Base-by-base conservation (phyloP, 2,329 filamentous ascomycete species). In the Myriosclerotinia curreyana region DNA sequence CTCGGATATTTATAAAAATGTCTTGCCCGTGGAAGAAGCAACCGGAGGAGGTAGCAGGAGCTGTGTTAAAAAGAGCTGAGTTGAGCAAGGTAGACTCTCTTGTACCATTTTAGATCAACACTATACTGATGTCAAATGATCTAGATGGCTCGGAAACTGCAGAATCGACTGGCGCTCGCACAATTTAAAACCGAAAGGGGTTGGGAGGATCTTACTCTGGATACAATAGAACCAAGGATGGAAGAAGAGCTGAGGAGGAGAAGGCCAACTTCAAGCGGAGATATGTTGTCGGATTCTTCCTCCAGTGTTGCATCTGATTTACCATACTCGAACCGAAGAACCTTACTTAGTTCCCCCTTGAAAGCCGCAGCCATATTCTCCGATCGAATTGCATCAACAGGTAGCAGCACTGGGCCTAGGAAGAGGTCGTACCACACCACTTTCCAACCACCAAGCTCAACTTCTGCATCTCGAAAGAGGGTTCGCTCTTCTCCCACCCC, bases 161-260 rank as follows among this genome's bases (percentile, higher is more conserved):
- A 98, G 79, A 92, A 96, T 80, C 91, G 94, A 68, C 86, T 99
- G 66, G 94, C 95, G 65, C 86, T 98, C 69, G 95, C 95, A 75
- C 95, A 96, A 77, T 95, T 97, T 84, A 98, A 98, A 80, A 92
- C 95, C 70, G 92, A 96, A 78, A 90, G 96, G 79, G 93, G 93
- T 75, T 96, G 92, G 88, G 90, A 97, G 78, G 91, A 95, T 77
- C 84, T 96, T 75, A 91, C 89, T 68, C 85, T 96, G 73, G 91
- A 92, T 75, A 87, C 83, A 67, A 91, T 96, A 78, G 92, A 96
- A 78, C 91, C 92, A 60, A 90, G 88, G 75, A 80, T 94, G 68
- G 89, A 94, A 74, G 85, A 92, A 74, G 86, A 94, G 77, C 82
- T 93, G 75, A 86, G 89, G 78, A 67, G 64, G 14, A 84, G 87